Evolutionary conservation across 352 stramenopile species (phyloP).

Genomic region (Thalassiosira exigua): DNA sequence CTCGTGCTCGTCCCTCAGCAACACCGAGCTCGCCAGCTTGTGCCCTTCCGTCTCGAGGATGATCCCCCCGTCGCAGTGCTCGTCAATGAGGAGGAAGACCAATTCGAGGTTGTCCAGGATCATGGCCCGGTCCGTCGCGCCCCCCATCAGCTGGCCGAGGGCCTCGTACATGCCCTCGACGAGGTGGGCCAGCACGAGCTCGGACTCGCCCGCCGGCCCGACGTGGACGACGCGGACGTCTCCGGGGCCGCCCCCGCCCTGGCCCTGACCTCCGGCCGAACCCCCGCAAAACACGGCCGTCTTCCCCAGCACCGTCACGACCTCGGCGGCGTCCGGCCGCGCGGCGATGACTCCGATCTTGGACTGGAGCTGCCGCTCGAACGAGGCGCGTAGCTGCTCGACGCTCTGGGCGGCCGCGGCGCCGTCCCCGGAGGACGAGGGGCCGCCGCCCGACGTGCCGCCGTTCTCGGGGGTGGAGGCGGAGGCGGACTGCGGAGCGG

Average conservation of each 20-base stretch:
- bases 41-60: constrained; percentile 79
- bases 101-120: constrained; percentile 85
- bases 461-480: neutral
- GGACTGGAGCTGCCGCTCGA: constrained; percentile 78
- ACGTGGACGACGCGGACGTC: constrained; percentile 79
- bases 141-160: constrained; percentile 77
- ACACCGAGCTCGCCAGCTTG: constrained; percentile 72
- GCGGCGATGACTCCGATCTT: constrained; percentile 77
- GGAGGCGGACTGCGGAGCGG: neutral
- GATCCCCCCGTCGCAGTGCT: constrained; percentile 82
- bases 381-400: constrained; percentile 66
- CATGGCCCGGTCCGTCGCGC: constrained; percentile 76
- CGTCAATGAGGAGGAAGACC: constrained; percentile 84
- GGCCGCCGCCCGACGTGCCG: neutral
- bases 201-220: constrained; percentile 69
- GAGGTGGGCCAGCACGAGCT: constrained; percentile 79
- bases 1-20: constrained; percentile 68
- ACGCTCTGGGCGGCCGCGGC: constrained; percentile 25
- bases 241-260: constrained; percentile 16
- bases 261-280: neutral
- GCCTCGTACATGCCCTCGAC: constrained; percentile 83
- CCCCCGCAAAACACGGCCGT: constrained; percentile 79
- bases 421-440: constrained; percentile 13
- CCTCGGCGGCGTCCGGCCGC: constrained; percentile 74
- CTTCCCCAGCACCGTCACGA: constrained; percentile 72